Base-by-base conservation (phyloP, 768 basidiomycete species). In the Termitomyces titanicus region DNA sequence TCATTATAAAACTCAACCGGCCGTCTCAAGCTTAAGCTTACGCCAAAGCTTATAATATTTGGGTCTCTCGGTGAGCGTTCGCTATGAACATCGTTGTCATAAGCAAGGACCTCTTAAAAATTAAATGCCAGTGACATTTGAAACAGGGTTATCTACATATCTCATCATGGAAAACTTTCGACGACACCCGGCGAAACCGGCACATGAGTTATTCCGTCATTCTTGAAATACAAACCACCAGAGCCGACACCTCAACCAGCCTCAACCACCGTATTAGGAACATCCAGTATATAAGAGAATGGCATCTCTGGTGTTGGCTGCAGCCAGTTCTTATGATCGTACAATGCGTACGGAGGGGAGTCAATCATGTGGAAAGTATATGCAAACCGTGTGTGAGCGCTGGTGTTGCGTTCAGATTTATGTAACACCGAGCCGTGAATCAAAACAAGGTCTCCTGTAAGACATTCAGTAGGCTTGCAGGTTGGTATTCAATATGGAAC, bases 301-400 rank as follows among this genome's bases (percentile, higher is more conserved):
- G 94, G 92, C 87, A 91, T 88, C 12, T 76, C 80, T 10, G 73
- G 59, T 3, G 93, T 93, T 1, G 95, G 94, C 67, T 98, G 95
- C 55, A 98, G 73, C 95, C 95, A 97, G 66, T 97, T 98, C 81
- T 91, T 92, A 64, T 84, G 80, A 58, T 98, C 96, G 55, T 95
- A 97, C 38, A 66, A 71, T 7, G 84, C 89, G 62, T 79, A 71
- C 22, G 83, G 86, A 38, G 80, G 79, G 18, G 80, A 86, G 64
- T 96, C 92, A 46, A 94, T 86, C 91, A 93, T 92, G 62, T 94
- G 95, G 70, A 97, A 98, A 0, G 97, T 98, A 67, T 98, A 99
- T 27, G 95, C 95, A 60, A 86, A 92, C 53, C 97, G 81, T 1
- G 92, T 92, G 57, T 85, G 78, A 20, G 81, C 74, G 51, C 90